A percentile compares a stretch with the other conserved stretches of the same genome.
phyloP scores from a whole-genome alignment of 768 basidiomycete genomes.

The Boletus tylopilopsis region DNA sequence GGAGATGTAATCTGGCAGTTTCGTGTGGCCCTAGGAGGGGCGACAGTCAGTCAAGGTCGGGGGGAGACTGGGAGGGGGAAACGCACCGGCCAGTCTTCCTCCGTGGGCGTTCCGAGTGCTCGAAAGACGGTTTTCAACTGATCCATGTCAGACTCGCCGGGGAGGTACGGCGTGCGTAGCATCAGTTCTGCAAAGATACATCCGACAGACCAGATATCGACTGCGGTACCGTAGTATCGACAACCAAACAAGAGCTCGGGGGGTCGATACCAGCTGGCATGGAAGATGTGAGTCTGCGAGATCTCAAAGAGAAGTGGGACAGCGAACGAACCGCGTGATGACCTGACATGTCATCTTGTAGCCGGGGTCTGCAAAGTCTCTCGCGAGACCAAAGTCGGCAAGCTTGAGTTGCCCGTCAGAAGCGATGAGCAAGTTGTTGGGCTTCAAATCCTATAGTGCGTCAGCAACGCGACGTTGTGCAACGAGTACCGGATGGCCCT shows the following conservation, averaged over 20 bases:
- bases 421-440: constrained; percentile 95
- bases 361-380: constrained; percentile 93
- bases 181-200: constrained; percentile 98
- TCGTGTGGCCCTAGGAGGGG: constrained; percentile 70
- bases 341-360: constrained; percentile 98
- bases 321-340: constrained; percentile 75
- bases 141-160: constrained; percentile 95
- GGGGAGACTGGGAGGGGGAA: background rate
- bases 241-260: constrained; percentile 92
- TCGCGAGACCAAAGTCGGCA: constrained; percentile 97
- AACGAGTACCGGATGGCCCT: constrained; percentile 8
- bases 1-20: constrained; percentile 85
- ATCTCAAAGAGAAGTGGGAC: background rate
- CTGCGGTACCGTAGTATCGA: constrained; percentile 85
- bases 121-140: constrained; percentile 93
- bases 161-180: constrained; percentile 91
- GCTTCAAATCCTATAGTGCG: constrained; percentile 81
- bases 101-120: constrained; percentile 93
- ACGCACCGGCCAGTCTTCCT: constrained; percentile 94
- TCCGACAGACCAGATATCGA: constrained; percentile 97
- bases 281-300: background rate
- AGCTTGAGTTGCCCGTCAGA: constrained; percentile 91
- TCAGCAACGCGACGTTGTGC: constrained; percentile 7
- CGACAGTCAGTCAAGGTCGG: background rate
- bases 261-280: constrained; percentile 94